Evolutionary conservation across 176 grass and related monocot genomes (phyloP), one percentile per base, ranked within the genome.

Genomic region (Rhynchospora breviuscula): DNA sequence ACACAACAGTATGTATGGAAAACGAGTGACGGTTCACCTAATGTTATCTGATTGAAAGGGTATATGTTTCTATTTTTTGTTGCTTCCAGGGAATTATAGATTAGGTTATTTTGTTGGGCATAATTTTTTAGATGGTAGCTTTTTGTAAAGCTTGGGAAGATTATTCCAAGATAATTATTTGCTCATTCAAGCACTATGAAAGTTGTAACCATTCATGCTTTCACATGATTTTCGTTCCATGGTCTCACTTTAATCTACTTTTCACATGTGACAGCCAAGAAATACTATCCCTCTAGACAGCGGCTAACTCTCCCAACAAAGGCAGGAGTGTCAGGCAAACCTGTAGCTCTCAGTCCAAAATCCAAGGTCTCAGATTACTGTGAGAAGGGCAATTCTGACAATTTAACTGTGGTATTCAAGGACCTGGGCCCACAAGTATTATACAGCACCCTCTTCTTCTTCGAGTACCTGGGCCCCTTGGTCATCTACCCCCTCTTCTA

Each of bases 381-480:
- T 17, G 88, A 99, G 68, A 88, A 93, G 65, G 91, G 84, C 43
- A 66, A 53, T 56, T 91, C 83, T 5, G 86, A 85, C 2, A 89
- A 85, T 87, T 43, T 99, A 40, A 95, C 91, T 15, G 89, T 99
- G 18, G 85, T 95, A 60, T 93, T 95, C 57, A 99, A 99, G 83
- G 96, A 99, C 93, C 85, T 99, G 83, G 96, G 96, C 8, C 43
- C 80, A 0, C 96, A 99, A 72, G 85, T 98, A 67, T 93, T 33
- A 65, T 98, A 95, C 84, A 90, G 90, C 33, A 98, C 92, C 2
- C 88, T 98, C 45, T 98, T 98, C 87, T 98, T 98, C 89, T 98
- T 85, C 43, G 95, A 98, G 72, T 98, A 95, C 47, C 78, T 94
- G 75, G 96, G 96, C 43, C 93, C 96, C 61, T 86, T 95, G 71